Base-by-base conservation (phyloP, 78 protist genomes). In the Planoprotostelium fungivorum region DNA sequence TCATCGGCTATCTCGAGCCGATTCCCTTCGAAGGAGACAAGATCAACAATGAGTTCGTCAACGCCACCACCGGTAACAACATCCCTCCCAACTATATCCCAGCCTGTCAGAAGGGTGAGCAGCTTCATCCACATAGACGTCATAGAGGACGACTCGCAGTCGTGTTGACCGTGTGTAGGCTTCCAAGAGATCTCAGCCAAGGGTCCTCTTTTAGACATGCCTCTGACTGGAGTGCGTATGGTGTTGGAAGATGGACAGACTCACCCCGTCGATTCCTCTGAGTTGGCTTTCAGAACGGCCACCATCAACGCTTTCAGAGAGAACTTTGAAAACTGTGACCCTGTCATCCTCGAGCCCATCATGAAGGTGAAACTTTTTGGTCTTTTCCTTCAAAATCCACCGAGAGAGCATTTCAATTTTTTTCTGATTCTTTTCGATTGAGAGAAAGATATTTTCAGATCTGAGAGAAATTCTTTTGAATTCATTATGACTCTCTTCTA, bases 211-310 rank as follows among this genome's bases (percentile, higher is more conserved):
- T 90, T 95, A 9, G 98, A 97, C n/a, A 83, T 38, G 38, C 98
- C 97, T 36, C 93, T 97, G 37, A 51, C n/a, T 34, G 99, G 98
- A 36, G 90, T 98, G 83, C 91, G 87, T 38, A 92, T 91, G 31
- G 94, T 89, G 29, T 95, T 95, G n/a, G 25, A 34, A 0, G 96
- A 95, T 73, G 98, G 98, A 88, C 89, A 90, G n/a, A 87, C 91
- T 86, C 96, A 97, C 90, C 88, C 90, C 31, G 99, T 98, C 88
- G 99, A 98, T 90, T 97, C 99, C 34, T 89, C 36, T 84, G 99
- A 98, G 89, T 31, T 97, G 85, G 98, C 99, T 29, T 98, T 98
- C 96, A 88, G 88, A 35, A 38, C 91, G 37, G 98, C 98, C 25
- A 92, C 98, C 0, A 90, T 84, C 36, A 89, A 83, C 37, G 93